Evolutionary conservation across 306 rosid species (phyloP).

Genomic region (Rubus idaeus): DNA sequence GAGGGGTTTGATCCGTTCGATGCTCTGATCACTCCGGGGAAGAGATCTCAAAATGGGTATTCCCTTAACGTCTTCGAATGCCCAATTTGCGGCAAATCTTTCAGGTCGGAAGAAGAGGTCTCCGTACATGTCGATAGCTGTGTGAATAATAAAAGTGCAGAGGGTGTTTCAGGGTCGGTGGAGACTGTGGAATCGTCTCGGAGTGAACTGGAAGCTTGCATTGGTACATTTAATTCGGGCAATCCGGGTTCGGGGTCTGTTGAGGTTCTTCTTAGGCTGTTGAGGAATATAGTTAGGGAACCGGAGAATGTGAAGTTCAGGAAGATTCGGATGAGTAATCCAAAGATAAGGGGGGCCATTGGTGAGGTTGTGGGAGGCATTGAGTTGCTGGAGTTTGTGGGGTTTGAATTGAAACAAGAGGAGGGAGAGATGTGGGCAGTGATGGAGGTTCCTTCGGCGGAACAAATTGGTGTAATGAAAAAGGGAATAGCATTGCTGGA

Average conservation of each 20-base stretch:
- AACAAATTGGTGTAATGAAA: constrained; percentile 40
- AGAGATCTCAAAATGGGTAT: constrained; percentile 66
- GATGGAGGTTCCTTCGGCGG: constrained; percentile 67
- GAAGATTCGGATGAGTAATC: constrained; percentile 77
- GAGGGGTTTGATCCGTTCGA: constrained; percentile 83
- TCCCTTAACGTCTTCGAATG: constrained; percentile 64
- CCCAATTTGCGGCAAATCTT: constrained; percentile 67
- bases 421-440: constrained; percentile 86
- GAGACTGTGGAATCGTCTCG: constrained; percentile 26
- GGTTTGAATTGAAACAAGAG: constrained; percentile 70
- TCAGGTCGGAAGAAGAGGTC: constrained; percentile 77
- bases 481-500: constrained; percentile 53
- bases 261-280: constrained; percentile 64
- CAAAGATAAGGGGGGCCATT: constrained; percentile 76
- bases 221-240: constrained; percentile 62
- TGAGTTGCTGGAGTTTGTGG: constrained; percentile 72
- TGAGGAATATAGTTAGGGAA: constrained; percentile 71
- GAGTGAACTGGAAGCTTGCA: constrained; percentile 52
- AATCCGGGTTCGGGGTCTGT: constrained; percentile 61
- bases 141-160: constrained; percentile 18
- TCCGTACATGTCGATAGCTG: constrained; percentile 74
- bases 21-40: constrained; percentile 68
- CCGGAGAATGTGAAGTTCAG: constrained; percentile 85
- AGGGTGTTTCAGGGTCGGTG: constrained; percentile 23
- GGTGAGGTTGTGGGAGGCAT: constrained; percentile 70